Evolutionary conservation across 768 basidiomycete genomes (phyloP).

Genomic region (Serendipita sp.): DNA sequence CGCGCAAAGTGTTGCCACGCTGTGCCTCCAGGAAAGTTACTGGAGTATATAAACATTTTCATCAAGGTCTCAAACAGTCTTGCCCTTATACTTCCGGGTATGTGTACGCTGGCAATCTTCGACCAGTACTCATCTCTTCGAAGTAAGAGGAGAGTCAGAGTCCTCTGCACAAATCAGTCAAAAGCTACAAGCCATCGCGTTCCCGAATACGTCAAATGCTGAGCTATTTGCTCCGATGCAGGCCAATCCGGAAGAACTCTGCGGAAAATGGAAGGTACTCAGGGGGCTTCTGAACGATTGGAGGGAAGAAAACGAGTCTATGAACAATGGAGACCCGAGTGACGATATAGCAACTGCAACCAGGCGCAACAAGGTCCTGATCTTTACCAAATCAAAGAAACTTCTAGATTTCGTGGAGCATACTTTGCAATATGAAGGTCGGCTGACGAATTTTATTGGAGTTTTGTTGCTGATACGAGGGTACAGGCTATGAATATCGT

Average conservation of each 20-base stretch:
- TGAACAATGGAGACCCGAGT: slow-evolving; percentile 47
- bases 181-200: slow-evolving; percentile 45
- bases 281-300: not conserved
- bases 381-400: slow-evolving; percentile 89
- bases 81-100: slow-evolving; percentile 70
- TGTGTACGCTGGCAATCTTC: slow-evolving; percentile 5
- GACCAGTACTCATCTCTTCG: no score
- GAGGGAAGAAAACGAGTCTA: slow-evolving; percentile 32
- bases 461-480: slow-evolving; percentile 17
- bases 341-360: slow-evolving; percentile 15
- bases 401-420: slow-evolving; percentile 72
- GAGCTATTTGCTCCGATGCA: slow-evolving; percentile 33
- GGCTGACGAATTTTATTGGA: slow-evolving; percentile 11
- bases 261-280: slow-evolving; percentile 74
- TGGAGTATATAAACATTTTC: slow-evolving; percentile 66
- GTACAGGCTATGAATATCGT: slow-evolving; percentile 38
- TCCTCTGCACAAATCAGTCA: slow-evolving; percentile 25
- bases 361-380: slow-evolving; percentile 60
- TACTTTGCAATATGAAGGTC: slow-evolving; percentile 46
- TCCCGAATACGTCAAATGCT: slow-evolving; percentile 30
- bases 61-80: slow-evolving; percentile 85
- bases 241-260: slow-evolving; percentile 46
- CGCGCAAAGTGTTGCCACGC: slow-evolving; percentile 44
- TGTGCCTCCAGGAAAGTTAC: slow-evolving; percentile 34
- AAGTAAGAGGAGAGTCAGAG: no score